Percentiles rank a stretch among this genome's conserved stretches.
These are phyloP conservation scores for Ampelomyces quisqualis DNA, from an alignment of 2,329 filamentous ascomycete species.

Conservation along the genomic window DNA sequence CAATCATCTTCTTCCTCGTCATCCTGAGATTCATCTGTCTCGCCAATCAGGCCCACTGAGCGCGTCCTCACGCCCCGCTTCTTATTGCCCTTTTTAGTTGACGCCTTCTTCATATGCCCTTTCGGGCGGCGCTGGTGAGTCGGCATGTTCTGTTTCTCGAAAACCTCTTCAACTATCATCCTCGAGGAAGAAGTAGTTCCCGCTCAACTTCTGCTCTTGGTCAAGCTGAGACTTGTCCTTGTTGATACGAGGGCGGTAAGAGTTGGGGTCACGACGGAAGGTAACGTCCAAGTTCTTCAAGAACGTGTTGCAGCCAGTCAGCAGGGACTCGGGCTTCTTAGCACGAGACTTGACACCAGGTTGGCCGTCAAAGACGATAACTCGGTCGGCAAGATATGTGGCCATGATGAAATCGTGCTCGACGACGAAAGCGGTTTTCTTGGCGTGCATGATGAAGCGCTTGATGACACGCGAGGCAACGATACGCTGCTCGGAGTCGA, in stretches of 20 bases:
- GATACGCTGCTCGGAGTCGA: conserved; percentile 99
- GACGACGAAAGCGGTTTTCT: conserved; percentile 98
- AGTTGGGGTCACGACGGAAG: conserved; percentile 95
- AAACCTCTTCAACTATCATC: conserved; percentile 72
- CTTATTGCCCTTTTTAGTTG: conserved; percentile 41
- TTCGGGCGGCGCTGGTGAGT: conserved; percentile 36
- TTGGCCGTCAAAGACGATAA: conserved; percentile 97
- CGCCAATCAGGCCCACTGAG: conserved; percentile 47
- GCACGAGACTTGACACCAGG: conserved; percentile 86
- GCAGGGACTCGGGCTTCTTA: conserved; percentile 84
- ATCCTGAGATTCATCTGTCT: conserved; percentile 59
- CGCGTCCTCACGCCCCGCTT: conserved; percentile 35
- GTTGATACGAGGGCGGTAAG: conserved; percentile 97
- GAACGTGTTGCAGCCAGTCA: conserved; percentile 96
- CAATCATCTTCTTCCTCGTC: conserved; percentile 64
- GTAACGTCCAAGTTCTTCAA: conserved; percentile 96
- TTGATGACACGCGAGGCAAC: conserved; percentile 97
- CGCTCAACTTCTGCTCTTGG: conserved; percentile 90
- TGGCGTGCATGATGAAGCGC: conserved; percentile 99
- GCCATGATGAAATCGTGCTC: conserved; percentile 99
- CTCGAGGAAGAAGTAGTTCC: conserved; percentile 98
- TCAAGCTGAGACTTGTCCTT: conserved; percentile 94
- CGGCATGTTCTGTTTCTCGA: conserved; percentile 49
- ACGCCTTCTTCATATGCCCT: conserved; percentile 47
- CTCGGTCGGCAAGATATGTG: conserved; percentile 79